Base-by-base conservation (phyloP, 1,139 yeast genomes). In the Hemisphaericaspora xylofermentans region DNA sequence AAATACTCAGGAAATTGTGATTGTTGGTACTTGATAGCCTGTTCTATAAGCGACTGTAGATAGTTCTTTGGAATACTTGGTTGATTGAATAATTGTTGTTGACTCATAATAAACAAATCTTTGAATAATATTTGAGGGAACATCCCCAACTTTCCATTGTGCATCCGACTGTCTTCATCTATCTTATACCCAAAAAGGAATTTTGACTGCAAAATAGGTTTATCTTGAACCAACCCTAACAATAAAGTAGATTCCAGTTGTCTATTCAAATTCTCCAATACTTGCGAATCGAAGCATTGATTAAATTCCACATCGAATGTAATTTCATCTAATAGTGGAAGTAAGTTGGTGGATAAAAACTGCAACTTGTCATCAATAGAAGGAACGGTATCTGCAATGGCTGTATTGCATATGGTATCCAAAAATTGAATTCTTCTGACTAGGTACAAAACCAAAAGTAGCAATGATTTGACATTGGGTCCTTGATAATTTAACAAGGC, bases 1-100 rank as follows among this genome's bases (percentile, higher is more conserved):
- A 71, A 53, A 44, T 63, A 69, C 46, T 59, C 63, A 2, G 68
- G 66, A 24, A 63, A 57, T 38, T 59, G 58, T 29, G 47, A 51
- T 38, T 60, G 58, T 40, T 58, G 63, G 46, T 63, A 63, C n/a
- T 52, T 45, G 5, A 54, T 42, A 4, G 74, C 63, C 33, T 60
- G 61, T 13, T 57, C 56, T 28, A 71, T 54, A 14, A 70, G 48
- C 12, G 51, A 58, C 10, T 57, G 48, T 18, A 71, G 53, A 43
- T 56, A 61, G 39, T 61, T 53, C 3, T 45, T 41, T 1, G 69
- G 68, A 9, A 58, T 44, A 14, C 42, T 39, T 10, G 42, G 46
- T 17, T 37, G 41, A 26, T 32, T 37, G 28, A 41, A 47, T 10
- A 40, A 2, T 18, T 17, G 24, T 8, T 39, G 41, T 4, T 47